Conservation (phyloP, 176 grass and related monocot genomes). For the Dendrocalamus sinicus region DNA sequence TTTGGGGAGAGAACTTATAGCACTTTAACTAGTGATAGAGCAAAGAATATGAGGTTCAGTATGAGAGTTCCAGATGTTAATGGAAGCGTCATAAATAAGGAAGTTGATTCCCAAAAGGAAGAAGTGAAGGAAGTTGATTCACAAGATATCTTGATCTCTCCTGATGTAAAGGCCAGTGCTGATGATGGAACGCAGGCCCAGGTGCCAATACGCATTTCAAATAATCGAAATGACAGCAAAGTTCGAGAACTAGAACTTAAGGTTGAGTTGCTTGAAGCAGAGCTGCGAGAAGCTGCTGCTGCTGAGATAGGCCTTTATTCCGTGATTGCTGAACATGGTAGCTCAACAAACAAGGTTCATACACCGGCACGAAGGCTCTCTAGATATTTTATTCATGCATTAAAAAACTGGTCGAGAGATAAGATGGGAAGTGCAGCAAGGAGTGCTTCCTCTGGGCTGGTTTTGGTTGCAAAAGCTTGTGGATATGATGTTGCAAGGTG, state of each 20-base stretch:
- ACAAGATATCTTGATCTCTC: constrained; percentile 50
- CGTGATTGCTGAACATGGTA: constrained; percentile 84
- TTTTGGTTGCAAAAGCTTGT: constrained; percentile 88
- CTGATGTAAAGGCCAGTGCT: constrained; percentile 39
- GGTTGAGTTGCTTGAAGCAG: constrained; percentile 86
- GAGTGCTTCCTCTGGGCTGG: constrained; percentile 84
- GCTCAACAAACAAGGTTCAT: constrained; percentile 94
- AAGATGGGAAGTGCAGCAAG: constrained; percentile 82
- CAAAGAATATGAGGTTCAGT: constrained; percentile 66
- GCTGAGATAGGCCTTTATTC: constrained; percentile 91
- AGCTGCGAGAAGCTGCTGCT: constrained; percentile 85
- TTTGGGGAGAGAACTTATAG: constrained; percentile 67
- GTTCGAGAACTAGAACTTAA: constrained; percentile 79
- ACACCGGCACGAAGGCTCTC: constrained; percentile 89
- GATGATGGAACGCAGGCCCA: constrained; percentile 57
- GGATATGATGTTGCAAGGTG: constrained; percentile 96
- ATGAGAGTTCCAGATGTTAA: constrained; percentile 62
- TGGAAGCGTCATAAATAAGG: constrained; percentile 54
- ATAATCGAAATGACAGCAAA: constrained; percentile 67
- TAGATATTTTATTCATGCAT: constrained; percentile 71
- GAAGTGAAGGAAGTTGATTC: constrained; percentile 77
- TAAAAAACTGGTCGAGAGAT: constrained; percentile 71
- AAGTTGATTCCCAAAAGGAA: constrained; percentile 60
- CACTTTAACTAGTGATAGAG: constrained; percentile 77
- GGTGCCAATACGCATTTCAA: constrained; percentile 63